A percentile compares a stretch with the other conserved stretches of the same genome.
Evolutionary conservation across 345 rosid genomes (phyloP).

Genomic region (Acer negundo): DNA sequence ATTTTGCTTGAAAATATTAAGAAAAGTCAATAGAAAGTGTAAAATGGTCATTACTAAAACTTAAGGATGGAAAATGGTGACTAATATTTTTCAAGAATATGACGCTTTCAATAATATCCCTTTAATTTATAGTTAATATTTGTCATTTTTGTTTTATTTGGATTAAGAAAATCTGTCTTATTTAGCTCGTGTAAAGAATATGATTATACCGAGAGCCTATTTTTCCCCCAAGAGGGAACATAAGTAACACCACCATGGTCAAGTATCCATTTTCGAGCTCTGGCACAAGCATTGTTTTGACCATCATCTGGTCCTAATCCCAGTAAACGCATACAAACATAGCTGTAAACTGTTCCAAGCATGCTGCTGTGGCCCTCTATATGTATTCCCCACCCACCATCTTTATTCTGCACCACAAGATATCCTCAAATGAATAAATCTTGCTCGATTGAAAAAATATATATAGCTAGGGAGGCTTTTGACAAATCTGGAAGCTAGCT

Average conservation of each 20-base stretch:
- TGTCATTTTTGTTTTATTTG: no score
- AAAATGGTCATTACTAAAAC: no score
- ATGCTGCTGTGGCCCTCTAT: conserved; percentile 39
- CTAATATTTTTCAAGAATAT: no score
- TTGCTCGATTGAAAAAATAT: no score
- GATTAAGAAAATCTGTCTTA: no score
- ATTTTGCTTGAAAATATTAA: no score
- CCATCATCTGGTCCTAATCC: conserved; percentile 47
- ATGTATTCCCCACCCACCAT: conserved; percentile 46
- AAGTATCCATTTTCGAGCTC: conserved; percentile 42
- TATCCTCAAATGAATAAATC: neutral
- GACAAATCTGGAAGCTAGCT: neutral
- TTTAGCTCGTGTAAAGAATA: no score
- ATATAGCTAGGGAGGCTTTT: neutral
- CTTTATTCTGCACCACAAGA: conserved; percentile 32
- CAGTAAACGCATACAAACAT: conserved; percentile 39
- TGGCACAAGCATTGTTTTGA: conserved; percentile 26
- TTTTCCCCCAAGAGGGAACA: conserved; percentile 45
- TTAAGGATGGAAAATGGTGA: no score
- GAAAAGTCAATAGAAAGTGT: no score
- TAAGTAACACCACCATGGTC: conserved; percentile 41
- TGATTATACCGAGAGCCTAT: conserved; percentile 41
- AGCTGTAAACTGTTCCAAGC: conserved; percentile 38
- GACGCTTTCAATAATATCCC: no score
- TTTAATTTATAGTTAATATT: no score